Conservation (phyloP, 2,329 filamentous ascomycete genomes). For the Phyllosticta capitalensis region DNA sequence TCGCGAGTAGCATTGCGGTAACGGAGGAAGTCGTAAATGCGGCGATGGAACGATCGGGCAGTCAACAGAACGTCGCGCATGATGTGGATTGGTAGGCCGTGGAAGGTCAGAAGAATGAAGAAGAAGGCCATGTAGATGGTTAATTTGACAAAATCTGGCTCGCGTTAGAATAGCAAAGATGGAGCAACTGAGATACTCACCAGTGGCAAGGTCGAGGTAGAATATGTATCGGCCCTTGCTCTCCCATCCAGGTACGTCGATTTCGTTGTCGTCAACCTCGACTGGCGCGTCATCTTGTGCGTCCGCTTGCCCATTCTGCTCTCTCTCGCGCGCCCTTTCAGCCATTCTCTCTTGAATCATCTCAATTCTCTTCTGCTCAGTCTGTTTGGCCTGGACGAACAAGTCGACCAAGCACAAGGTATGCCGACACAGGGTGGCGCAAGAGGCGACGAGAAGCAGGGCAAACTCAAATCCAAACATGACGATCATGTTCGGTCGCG, state of each 20-base stretch:
- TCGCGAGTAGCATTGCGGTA: conserved; percentile 88
- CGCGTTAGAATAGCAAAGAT: background rate
- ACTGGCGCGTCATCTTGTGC: conserved; percentile 53
- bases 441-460: conserved; percentile 68
- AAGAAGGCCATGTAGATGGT: conserved; percentile 88
- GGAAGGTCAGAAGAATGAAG: conserved; percentile 83
- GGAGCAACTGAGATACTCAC: conserved; percentile 37
- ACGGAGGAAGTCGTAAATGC: conserved; percentile 76
- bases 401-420: conserved; percentile 68
- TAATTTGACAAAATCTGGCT: conserved; percentile 77
- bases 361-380: conserved; percentile 51
- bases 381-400: conserved; percentile 65
- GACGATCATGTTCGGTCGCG: conserved; percentile 97
- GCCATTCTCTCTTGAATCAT: conserved; percentile 41
- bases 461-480: conserved; percentile 99
- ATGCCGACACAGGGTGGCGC: conserved; percentile 72
- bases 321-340: conserved; percentile 37
- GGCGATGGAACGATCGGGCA: conserved; percentile 79
- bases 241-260: conserved; percentile 94
- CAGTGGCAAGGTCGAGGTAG: conserved; percentile 73
- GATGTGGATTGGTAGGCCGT: conserved; percentile 92
- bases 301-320: conserved; percentile 23
- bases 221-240: conserved; percentile 90
- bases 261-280: conserved; percentile 84
- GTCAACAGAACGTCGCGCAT: conserved; percentile 94